Evolutionary conservation across 768 basidiomycete species (phyloP), one percentile per base, ranked within the genome.

Genomic region (Agaricus bisporus): DNA sequence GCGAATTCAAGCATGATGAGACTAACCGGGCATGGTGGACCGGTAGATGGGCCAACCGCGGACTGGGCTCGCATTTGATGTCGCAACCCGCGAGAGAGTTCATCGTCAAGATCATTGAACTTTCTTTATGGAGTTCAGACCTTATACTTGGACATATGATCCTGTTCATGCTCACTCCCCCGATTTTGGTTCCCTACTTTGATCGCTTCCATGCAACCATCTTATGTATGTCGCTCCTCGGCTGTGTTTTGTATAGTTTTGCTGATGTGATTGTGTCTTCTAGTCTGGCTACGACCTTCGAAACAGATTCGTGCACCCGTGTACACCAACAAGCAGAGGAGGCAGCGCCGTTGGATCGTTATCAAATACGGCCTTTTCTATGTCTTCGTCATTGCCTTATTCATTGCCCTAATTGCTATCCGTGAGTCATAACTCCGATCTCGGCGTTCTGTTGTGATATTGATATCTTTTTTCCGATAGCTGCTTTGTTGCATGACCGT

Each of bases 21-120:
- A 95, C 92, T 35, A 98, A 98, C 72, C 80, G 92, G 25, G 95
- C 95, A 6, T 99, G 95, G 95, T 99, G 97, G 97, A 95, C 95
- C 29, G 95, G 94, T 44, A 78, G 85, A 65, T 98, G 97, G 97
- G 95, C 94, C 67, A 95, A 95, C 41, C 86, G 94, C 48, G 93
- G 93, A 4, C 79, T 99, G 22, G 95, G 95, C 41, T 64, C 81
- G 4, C 86, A 92, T 66, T 93, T 87, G 41, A 90, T 95, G 83
- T 94, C 92, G n/a, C 97, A 98, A 66, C 95, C 95, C 48, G 92
- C 89, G 26, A 88, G 97, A 65, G 97, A 98, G 75, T 98, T 92
- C 62, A 72, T 98, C 58, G 95, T 98, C 73, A 99, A 99, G 79
- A 89, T 94, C 57, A 91, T 98, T 61, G 97, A 98, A 71, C 75